phyloP scores from a whole-genome alignment of 768 basidiomycete species.

The Trametes maxima region DNA sequence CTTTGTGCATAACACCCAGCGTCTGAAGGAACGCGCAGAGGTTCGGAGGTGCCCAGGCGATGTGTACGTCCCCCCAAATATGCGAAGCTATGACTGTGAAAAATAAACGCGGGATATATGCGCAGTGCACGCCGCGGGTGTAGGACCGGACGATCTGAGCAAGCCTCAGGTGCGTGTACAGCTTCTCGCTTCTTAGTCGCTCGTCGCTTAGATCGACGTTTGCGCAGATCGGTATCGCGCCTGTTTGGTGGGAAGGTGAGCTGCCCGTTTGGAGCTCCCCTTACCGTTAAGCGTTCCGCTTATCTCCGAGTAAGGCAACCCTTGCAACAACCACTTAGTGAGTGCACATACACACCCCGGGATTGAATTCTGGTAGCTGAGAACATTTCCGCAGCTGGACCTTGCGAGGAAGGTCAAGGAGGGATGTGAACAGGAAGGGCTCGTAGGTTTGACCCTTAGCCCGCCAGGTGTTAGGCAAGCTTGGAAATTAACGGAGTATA shows the following conservation, averaged over 20 bases:
- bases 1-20: background rate
- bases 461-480: slow-evolving; percentile 80
- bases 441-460: slow-evolving; percentile 83
- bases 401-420: slow-evolving; percentile 79
- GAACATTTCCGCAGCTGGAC: slow-evolving; percentile 55
- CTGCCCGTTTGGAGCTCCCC: slow-evolving; percentile 9
- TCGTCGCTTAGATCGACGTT: slow-evolving; percentile 1
- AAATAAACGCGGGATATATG: background rate
- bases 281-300: slow-evolving; percentile 17
- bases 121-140: slow-evolving; percentile 76
- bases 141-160: slow-evolving; percentile 78
- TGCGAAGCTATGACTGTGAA: slow-evolving; percentile 2
- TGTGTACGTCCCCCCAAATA: slow-evolving; percentile 56
- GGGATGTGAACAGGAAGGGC: slow-evolving; percentile 78
- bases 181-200: background rate
- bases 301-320: slow-evolving; percentile 57
- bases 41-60: slow-evolving; percentile 81
- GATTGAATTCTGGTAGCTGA: background rate
- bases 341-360: slow-evolving; percentile 22
- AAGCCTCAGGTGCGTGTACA: slow-evolving; percentile 69
- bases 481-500: background rate
- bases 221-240: slow-evolving; percentile 79
- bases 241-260: slow-evolving; percentile 90
- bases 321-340: slow-evolving; percentile 84
- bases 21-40: slow-evolving; percentile 36